These are phyloP conservation scores for Cystobasidiaceae sp. DNA, from an alignment of 1,284 basidiomycete species.

Conservation along the genomic window DNA sequence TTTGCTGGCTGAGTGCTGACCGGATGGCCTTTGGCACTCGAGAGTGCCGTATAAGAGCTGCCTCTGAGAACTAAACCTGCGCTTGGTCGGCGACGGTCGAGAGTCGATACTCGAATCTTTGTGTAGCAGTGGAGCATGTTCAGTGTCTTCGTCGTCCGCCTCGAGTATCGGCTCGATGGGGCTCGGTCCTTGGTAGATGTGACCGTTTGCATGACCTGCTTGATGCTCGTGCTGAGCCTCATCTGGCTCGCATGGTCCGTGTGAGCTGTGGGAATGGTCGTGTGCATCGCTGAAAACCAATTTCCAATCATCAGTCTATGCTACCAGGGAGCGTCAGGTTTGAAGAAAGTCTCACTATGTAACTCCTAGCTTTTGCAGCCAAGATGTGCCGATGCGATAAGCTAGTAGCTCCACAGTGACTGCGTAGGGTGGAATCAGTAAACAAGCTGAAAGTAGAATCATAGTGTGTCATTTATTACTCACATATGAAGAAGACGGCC, in stretches of 20 bases:
- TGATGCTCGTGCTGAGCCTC: slow-evolving; percentile 5
- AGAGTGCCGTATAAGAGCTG: slow-evolving; percentile 3
- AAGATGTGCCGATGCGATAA: slow-evolving; percentile 41
- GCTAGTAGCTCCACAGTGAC: slow-evolving; percentile 76
- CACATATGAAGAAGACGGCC: slow-evolving; percentile 68
- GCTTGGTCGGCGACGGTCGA: background rate
- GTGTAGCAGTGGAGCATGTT: background rate
- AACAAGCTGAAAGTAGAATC: background rate
- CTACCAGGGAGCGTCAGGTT: background rate
- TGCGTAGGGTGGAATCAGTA: background rate
- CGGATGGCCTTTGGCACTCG: background rate
- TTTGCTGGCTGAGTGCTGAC: background rate
- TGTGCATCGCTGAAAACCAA: slow-evolving; percentile 4
- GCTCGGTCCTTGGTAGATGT: background rate
- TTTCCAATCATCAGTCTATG: background rate
- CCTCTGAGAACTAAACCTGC: slow-evolving; percentile 7
- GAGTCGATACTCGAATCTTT: background rate
- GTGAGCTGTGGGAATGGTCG: slow-evolving; percentile 20
- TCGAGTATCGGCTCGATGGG: background rate
- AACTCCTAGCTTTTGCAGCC: slow-evolving; percentile 38
- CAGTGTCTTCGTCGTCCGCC: background rate
- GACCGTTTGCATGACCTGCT: background rate
- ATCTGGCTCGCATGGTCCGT: slow-evolving; percentile 24
- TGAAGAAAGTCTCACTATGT: background rate
- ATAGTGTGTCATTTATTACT: background rate